phyloP scores from a whole-genome alignment of 2,329 filamentous ascomycete genomes.

The Fusarium chuoi region DNA sequence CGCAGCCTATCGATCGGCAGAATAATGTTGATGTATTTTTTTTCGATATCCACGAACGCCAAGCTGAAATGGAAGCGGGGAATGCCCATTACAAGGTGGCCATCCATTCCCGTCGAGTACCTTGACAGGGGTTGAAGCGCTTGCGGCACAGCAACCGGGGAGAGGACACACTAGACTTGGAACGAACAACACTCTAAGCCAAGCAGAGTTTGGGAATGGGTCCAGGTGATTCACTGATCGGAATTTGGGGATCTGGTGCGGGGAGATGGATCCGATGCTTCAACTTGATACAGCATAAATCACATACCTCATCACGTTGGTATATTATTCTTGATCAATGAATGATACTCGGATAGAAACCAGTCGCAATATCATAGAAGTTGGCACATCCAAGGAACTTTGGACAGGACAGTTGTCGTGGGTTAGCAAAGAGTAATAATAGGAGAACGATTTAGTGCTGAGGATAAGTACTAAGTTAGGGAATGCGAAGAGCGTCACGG shows the following conservation, averaged over 20 bases:
- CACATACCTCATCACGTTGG: conserved; percentile 31
- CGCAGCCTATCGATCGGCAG: background rate
- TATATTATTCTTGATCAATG: background rate
- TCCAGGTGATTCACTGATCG: conserved; percentile 27
- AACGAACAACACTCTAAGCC: conserved; percentile 12
- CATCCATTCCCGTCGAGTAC: conserved; percentile 25
- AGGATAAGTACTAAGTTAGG: conserved; percentile 4
- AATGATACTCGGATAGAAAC: background rate
- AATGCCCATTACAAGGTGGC: conserved; percentile 8
- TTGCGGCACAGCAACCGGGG: conserved; percentile 31
- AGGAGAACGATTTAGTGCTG: background rate
- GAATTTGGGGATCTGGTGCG: conserved; percentile 22
- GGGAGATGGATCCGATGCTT: conserved; percentile 23
- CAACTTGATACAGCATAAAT: background rate
- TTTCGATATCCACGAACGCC: conserved; percentile 3
- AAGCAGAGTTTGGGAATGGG: conserved; percentile 24
- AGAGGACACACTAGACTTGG: conserved; percentile 24
- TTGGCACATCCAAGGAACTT: background rate
- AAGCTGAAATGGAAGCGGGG: conserved; percentile 34
- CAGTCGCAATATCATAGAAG: background rate
- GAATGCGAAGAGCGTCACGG: background rate
- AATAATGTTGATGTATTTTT: background rate
- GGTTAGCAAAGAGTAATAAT: background rate
- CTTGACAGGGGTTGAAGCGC: conserved; percentile 21
- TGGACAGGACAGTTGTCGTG: background rate